Evolutionary conservation across 2,329 filamentous ascomycete genomes (phyloP), one percentile per base, ranked within the genome.

Genomic region (Hysterium pulicare): DNA sequence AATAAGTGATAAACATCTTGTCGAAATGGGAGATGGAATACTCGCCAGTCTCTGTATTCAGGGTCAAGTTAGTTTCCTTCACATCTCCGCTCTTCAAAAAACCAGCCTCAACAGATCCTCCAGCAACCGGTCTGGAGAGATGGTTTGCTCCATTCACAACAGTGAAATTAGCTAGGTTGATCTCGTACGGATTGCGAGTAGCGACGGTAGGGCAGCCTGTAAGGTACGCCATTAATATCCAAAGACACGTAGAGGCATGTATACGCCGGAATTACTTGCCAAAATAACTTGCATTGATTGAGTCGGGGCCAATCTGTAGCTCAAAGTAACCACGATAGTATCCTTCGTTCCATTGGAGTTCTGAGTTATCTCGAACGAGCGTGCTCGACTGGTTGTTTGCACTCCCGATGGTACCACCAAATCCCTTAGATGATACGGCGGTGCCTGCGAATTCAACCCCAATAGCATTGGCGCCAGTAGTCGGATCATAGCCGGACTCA

Each of bases 311-410:
- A 36, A 86, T 68, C 32, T 75, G 72, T 37, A 87, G 67, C 55
- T 84, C 76, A 47, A 80, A 86, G 63, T 88, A 88, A 1, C 84
- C 85, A 15, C 84, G 72, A 62, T 87, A 88, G 61, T 84, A 87
- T 1, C 81, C 67, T 48, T 87, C 84, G 48, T 81, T 77, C 84
- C 83, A 88, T 55, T 85, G 80, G 41, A 88, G 67, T 60, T 83
- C 81, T 2, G 69, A 65, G 57, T 86, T 87, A 26, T 73, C 66
- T 34, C 58, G 57, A 2, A 64, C 50, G 2, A 58, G 38, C 2
- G 50, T 47, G 15, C 47, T 46, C 16, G 49, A 44, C 40, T 49
- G 48, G 23, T 65, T 62, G 43, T 80, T 72, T 4, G 77, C 77
- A 3, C 64, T 58, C 1, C 62, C 64, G 40, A 80, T 69, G 10